Evolutionary conservation across 2,329 filamentous ascomycete species (phyloP).

Genomic region (Pseudohalonectria lignicola): DNA sequence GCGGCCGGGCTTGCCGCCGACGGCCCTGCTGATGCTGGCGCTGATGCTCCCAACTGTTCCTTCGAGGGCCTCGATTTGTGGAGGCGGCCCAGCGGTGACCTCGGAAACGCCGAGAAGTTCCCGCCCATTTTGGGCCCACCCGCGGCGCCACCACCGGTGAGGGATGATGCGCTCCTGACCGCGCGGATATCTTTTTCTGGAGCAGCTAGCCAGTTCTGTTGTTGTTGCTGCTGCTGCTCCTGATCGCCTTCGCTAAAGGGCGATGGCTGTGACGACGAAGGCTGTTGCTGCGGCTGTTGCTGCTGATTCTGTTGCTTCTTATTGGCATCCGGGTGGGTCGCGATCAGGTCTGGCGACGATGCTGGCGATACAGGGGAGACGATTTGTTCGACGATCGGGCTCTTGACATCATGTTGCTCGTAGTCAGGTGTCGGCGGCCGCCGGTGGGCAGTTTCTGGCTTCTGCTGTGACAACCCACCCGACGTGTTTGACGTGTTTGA

Average conservation of each 20-base stretch:
- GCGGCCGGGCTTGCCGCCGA: too few species aligned
- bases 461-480: too few species aligned
- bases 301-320: constrained; percentile 2
- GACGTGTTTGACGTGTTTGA: too few species aligned
- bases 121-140: constrained; percentile 1
- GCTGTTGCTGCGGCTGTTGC: too few species aligned
- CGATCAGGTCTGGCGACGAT: constrained; percentile 26
- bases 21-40: too few species aligned
- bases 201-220: too few species aligned
- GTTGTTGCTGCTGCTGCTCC: too few species aligned
- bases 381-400: constrained; percentile 21
- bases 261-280: too few species aligned
- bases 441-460: too few species aligned
- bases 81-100: constrained; percentile 1
- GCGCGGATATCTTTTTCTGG: constrained; percentile 5
- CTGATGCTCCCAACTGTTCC: too few species aligned
- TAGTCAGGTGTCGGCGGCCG: constrained; percentile 40
- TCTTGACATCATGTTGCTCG: constrained; percentile 28
- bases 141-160: background rate
- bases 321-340: background rate
- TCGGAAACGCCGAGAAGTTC: constrained; percentile 1
- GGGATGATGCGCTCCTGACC: background rate
- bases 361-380: constrained; percentile 33
- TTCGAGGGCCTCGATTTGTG: too few species aligned
- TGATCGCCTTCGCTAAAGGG: too few species aligned